Conservation (phyloP, 352 stramenopile species). For the Saprolegnia parasitica region DNA sequence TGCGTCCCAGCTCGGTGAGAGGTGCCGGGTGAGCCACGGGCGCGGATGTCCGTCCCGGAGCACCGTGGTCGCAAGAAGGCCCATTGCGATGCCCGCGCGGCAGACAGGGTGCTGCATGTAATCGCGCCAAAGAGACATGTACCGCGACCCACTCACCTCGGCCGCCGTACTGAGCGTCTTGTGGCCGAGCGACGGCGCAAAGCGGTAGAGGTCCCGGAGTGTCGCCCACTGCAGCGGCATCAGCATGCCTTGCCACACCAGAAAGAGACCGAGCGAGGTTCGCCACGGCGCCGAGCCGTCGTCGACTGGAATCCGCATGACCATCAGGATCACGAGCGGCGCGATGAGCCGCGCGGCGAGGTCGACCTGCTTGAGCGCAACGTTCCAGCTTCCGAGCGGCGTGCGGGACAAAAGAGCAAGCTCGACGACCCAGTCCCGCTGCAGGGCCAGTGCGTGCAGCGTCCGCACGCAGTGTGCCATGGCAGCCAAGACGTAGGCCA, state of each 20-base stretch:
- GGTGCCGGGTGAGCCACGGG: conserved; percentile 56
- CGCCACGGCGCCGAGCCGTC: conserved; percentile 14
- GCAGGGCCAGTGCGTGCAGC: conserved; percentile 63
- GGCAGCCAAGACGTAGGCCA: conserved; percentile 55
- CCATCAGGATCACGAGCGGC: conserved; percentile 63
- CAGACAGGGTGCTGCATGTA: conserved; percentile 54
- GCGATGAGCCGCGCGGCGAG: conserved; percentile 69
- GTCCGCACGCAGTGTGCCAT: conserved; percentile 68
- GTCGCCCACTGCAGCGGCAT: conserved; percentile 66
- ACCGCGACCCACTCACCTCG: conserved; percentile 27
- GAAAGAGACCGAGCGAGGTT: conserved; percentile 33
- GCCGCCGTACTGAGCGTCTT: conserved; percentile 33
- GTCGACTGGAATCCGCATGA: conserved; percentile 63
- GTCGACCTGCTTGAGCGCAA: conserved; percentile 72
- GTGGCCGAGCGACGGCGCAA: conserved; percentile 38
- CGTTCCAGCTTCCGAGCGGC: conserved; percentile 60
- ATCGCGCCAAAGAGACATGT: conserved; percentile 39
- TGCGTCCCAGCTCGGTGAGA: conserved; percentile 38
- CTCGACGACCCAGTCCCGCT: conserved; percentile 85
- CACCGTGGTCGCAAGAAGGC: conserved; percentile 56
- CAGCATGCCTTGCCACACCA: conserved; percentile 71
- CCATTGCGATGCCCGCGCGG: conserved; percentile 51
- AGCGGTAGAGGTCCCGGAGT: conserved; percentile 63
- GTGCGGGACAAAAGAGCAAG: conserved; percentile 48
- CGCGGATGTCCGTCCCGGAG: conserved; percentile 34